phyloP scores from a whole-genome alignment of 345 rosid genomes.

The Triadica sebifera region DNA sequence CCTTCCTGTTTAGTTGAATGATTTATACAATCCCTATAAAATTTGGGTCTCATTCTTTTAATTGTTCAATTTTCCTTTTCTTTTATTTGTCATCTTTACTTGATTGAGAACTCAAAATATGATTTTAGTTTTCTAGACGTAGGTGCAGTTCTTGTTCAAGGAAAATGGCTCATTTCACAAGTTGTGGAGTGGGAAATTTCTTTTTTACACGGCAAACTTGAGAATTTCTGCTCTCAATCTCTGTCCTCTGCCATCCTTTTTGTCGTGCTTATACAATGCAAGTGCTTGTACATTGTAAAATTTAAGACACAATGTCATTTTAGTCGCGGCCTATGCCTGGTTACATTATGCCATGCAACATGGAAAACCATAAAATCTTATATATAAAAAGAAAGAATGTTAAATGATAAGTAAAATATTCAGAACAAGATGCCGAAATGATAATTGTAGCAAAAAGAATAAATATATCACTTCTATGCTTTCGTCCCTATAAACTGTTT shows the following conservation, averaged over 20 bases:
- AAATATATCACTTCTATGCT: constrained; percentile 63
- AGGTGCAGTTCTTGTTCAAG: background rate
- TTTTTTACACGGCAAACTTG: background rate
- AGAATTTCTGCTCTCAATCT: background rate
- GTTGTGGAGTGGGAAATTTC: background rate
- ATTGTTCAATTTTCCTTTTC: background rate
- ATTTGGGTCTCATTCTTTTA: background rate
- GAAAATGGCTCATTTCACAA: background rate
- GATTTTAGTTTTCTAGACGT: background rate
- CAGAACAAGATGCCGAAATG: too few species aligned
- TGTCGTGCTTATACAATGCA: too few species aligned
- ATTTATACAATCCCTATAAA: constrained; percentile 9
- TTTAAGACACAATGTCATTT: too few species aligned
- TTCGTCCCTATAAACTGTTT: constrained; percentile 83
- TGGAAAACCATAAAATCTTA: too few species aligned
- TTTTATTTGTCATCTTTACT: background rate
- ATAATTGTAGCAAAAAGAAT: background rate
- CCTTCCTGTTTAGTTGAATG: constrained; percentile 35
- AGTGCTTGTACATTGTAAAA: too few species aligned
- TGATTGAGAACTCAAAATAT: background rate
- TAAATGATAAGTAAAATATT: too few species aligned
- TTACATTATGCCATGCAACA: too few species aligned
- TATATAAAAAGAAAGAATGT: too few species aligned
- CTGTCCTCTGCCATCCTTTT: too few species aligned
- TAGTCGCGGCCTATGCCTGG: too few species aligned